Evolutionary conservation across 1,284 basidiomycete species (phyloP), one percentile per base, ranked within the genome.

Genomic region (Boletus semigastroideus): DNA sequence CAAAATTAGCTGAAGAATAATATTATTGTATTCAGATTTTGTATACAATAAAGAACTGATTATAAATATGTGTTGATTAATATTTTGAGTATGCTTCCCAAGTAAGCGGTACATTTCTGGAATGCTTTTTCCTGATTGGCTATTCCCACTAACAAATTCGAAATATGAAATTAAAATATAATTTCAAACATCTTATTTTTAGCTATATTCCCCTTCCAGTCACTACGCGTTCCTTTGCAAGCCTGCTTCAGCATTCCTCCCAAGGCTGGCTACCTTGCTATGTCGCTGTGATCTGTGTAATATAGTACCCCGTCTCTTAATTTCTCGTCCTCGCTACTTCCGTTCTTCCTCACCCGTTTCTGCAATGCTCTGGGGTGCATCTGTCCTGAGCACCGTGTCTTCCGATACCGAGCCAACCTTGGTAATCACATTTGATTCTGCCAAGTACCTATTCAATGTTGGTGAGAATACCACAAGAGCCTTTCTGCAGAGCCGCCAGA

Each of bases 391-490:
- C 34, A 69, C 78, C 0, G 61, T 74, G 17, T 80, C 90, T 2
- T 82, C 87, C 14, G 91, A 94, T 68, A 87, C 90, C 1, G 88
- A 93, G 59, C 84, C 92, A 0, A 78, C 85, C 4, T 72, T 95
- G 27, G 72, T 89, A 54, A 72, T 94, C 52, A 76, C 81, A 6
- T 92, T 93, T 63, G 87, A 91, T 61, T 78, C 82, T 44, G 84
- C 79, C 8, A 87, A 90, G 62, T 95, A 94, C 61, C 76, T 94
- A 46, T 92, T 96, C 76, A 94, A 95, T 69, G 84, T 78, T 3
- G 86, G 90, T 6, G 93, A 96, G 67, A 90, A 88, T 50, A 86
- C 87, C 0, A 85, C 85, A 46, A 75, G 94, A 31, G 72, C 86
- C 0, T 87, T 88, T 60, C 71, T 86, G 8, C 87, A 94, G 71